Base-by-base conservation (phyloP, 257 asterid species). In the Oldenlandia corymbosa region DNA sequence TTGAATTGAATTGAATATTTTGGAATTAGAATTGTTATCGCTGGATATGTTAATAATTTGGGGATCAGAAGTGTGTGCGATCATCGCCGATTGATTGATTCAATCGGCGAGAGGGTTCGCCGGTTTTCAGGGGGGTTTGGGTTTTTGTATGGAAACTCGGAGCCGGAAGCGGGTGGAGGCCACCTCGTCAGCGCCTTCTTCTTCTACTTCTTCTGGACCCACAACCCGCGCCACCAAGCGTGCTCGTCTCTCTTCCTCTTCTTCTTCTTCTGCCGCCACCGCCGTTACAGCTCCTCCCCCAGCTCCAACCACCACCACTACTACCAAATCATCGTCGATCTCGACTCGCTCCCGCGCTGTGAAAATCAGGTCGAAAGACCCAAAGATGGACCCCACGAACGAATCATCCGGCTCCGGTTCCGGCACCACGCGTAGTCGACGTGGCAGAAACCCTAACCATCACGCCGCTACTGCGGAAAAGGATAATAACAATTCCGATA, bases 141-240 rank as follows among this genome's bases (percentile, higher is more conserved):
- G 95, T 61, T 80, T 80, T 94, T 94, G 96, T 90, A 94, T 90
- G 99, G 99, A 94, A 94, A 90, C 99, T 83, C 96, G 99, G 71
- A 88, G 96, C 88, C 96, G 97, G 78, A 94, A 94, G 94, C 97
- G 99, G 88, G 96, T 91, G 93, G 97, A 88, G 99, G 96, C 97
- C 84, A 84, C 95, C 84, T 84, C 94, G 79, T 87, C 97, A 84
- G 81, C 95, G 82, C 85, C 92, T 79, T 78, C 91, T 78, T 75
- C 80, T 64, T 68, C 80, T 59, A 62, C 71, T 62, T 78, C 86
- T 12, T 76, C 96, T 68, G 95, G 97, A 71, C 86, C 93, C 62
- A 72, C 85, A 63, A 85, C 97, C 51, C 95, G 94, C 69, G 85
- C 96, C 58, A 71, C 78, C 59, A 93, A 93, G 77, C 88, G 96